Conservation (phyloP, 805 yeast genomes). For the Sugiyamaella chiloensis region DNA sequence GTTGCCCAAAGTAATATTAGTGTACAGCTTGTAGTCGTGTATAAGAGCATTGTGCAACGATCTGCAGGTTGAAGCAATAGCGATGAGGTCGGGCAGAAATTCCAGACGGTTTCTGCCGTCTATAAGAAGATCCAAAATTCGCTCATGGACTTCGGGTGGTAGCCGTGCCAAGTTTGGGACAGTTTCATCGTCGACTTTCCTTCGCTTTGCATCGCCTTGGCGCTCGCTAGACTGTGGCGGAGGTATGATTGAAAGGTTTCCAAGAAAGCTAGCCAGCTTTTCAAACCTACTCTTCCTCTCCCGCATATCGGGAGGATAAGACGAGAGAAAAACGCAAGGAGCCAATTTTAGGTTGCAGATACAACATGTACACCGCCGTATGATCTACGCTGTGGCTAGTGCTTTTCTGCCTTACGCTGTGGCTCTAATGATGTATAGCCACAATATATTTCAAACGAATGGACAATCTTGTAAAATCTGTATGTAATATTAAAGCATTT, state of each 20-base stretch:
- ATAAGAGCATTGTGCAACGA: constrained; percentile 4
- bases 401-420: background rate
- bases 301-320: background rate
- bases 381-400: background rate
- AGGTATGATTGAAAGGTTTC: background rate
- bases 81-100: constrained; percentile 2
- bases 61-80: constrained; percentile 10
- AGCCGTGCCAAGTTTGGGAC: constrained; percentile 1
- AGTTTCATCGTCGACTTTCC: background rate
- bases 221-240: background rate
- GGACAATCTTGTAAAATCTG: too few species aligned
- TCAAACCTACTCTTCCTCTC: background rate
- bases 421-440: too few species aligned
- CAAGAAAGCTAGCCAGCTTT: background rate
- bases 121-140: constrained; percentile 8
- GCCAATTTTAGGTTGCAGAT: constrained; percentile 1
- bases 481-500: too few species aligned
- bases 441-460: too few species aligned
- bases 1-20: constrained; percentile 8
- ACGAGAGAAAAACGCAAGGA: background rate
- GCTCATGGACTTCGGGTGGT: constrained; percentile 14
- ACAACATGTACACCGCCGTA: background rate
- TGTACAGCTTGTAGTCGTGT: constrained; percentile 6
- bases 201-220: background rate
- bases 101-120: background rate